phyloP scores from a whole-genome alignment of 805 yeast genomes.

The Helenozyma rhizophorensis region DNA sequence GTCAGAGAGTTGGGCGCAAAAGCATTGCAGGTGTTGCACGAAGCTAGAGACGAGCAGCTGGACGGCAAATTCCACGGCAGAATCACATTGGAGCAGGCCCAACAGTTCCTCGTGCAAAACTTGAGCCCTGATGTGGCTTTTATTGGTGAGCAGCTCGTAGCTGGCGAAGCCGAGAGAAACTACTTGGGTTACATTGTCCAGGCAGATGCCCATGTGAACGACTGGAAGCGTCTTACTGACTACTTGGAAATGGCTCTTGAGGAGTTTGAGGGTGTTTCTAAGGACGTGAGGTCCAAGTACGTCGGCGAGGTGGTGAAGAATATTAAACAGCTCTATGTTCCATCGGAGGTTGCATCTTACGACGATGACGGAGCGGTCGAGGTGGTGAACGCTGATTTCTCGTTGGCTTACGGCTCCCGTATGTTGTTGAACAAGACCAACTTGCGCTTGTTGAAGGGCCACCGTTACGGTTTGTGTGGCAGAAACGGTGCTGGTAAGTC shows the following conservation, averaged over 20 bases:
- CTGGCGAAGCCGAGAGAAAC: conserved; percentile 28
- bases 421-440: conserved; percentile 93
- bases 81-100: conserved; percentile 53
- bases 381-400: conserved; percentile 90
- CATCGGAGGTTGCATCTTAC: conserved; percentile 41
- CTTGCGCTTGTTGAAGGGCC: conserved; percentile 85
- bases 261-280: conserved; percentile 11
- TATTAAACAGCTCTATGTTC: conserved; percentile 50
- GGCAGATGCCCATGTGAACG: conserved; percentile 41
- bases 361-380: conserved; percentile 79
- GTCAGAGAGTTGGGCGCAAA: conserved; percentile 90
- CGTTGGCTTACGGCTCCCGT: conserved; percentile 95
- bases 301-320: conserved; percentile 43
- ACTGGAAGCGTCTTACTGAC: conserved; percentile 47
- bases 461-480: conserved; percentile 96
- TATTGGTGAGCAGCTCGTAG: conserved; percentile 25
- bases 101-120: conserved; percentile 31
- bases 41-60: conserved; percentile 65
- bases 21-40: conserved; percentile 76
- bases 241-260: conserved; percentile 40
- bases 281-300: conserved; percentile 24
- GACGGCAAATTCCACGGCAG: conserved; percentile 78
- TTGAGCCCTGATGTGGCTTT: conserved; percentile 11
- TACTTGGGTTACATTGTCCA: conserved; percentile 45
- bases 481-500: conserved; percentile 99